Base-by-base conservation (phyloP, 2,329 filamentous ascomycete genomes). In the Didymella keratinophila region DNA sequence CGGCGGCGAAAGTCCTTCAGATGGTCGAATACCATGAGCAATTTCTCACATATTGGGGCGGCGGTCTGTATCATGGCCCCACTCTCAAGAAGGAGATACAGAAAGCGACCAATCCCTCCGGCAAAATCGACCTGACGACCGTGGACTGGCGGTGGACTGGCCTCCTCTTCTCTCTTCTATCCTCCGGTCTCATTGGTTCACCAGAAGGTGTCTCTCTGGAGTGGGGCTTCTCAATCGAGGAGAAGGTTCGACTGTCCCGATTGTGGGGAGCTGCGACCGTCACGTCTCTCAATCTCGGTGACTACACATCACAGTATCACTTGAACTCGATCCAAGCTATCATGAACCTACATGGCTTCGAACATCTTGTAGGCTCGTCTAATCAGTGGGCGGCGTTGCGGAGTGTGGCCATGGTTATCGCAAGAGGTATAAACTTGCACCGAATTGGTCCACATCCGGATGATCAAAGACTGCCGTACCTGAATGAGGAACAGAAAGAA, bases 281-380 rank as follows among this genome's bases (percentile, higher is more conserved):
- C 1, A 74, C 78, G 1, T 82, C 79, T 61, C 69, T 84, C 2
- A 79, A 82, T 36, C 69, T 78, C 4, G 81, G 79, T 2, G 78
- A 81, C 47, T 84, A 79, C 58, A 81, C 79, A 49, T 80, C 75
- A 64, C 64, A 69, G 55, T 65, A 66, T 48, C 52, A 78, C 68
- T 60, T 78, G 68, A 62, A 72, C 61, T 60, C 71, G 0, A 74
- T 83, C 3, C 78, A 83, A 63, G 77, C 81, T 4, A 81, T 84
- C 37, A 71, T 79, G 10, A 80, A 78, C 1, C 69, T 82, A 28
- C 82, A 82, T n/a, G 79, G 81, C 3, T 79, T 79, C 9, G 81
- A 81, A 9, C 82, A 84, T 66, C 69, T 82, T 16, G 73, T 83
- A 1, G 82, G 82, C 1, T 79, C 78, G 23, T 80, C 80, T 7